These are phyloP conservation scores for Aschersonia sp. DNA, from an alignment of 2,329 filamentous ascomycete genomes.

Conservation along the genomic window DNA sequence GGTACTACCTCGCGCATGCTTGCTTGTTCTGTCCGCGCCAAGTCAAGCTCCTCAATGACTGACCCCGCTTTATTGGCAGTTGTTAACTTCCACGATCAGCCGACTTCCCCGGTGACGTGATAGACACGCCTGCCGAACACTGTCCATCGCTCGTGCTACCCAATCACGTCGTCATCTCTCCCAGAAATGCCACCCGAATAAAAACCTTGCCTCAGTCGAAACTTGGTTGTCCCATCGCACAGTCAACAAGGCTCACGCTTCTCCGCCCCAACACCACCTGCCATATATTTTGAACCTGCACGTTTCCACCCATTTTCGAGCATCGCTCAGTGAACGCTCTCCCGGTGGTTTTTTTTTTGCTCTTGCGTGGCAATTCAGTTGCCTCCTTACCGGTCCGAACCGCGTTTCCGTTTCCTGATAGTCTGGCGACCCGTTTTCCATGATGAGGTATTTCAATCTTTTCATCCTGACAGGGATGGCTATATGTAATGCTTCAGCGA, in stretches of 20 bases:
- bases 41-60: too few species aligned
- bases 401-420: too few species aligned
- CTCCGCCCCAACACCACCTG: too few species aligned
- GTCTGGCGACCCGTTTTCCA: conserved; percentile 11
- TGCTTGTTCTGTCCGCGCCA: too few species aligned
- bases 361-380: too few species aligned
- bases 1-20: too few species aligned
- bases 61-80: not conserved
- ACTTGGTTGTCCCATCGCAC: not conserved
- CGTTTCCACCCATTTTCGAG: too few species aligned
- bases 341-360: too few species aligned
- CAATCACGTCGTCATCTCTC: not conserved
- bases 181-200: not conserved
- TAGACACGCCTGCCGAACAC: conserved; percentile 2
- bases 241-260: not conserved
- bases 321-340: too few species aligned
- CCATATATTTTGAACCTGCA: too few species aligned
- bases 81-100: too few species aligned
- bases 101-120: conserved; percentile 5
- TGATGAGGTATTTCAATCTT: conserved; percentile 65
- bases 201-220: not conserved
- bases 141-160: conserved; percentile 1
- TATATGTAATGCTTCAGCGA: conserved; percentile 54
- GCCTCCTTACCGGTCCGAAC: too few species aligned
- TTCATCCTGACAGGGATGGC: conserved; percentile 59